Percentiles rank a stretch among this genome's conserved stretches.
Evolutionary conservation across 2,329 filamentous ascomycete species (phyloP).

Genomic region (Calonectria fujianensis): DNA sequence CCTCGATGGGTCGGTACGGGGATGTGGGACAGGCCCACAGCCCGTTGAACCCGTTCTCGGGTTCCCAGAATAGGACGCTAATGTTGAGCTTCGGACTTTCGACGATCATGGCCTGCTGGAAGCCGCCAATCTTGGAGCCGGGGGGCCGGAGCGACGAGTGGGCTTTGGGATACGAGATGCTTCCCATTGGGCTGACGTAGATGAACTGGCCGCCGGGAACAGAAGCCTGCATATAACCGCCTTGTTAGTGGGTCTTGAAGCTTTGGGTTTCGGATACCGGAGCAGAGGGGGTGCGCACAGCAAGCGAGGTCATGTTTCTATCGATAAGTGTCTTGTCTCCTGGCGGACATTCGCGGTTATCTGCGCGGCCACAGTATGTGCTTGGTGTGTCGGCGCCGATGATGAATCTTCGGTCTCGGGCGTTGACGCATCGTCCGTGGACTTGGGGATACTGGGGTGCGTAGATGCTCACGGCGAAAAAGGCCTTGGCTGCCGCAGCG

Average conservation of each 20-base stretch:
- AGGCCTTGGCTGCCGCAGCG: conserved; percentile 36
- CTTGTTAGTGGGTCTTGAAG: background rate
- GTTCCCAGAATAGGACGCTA: conserved; percentile 53
- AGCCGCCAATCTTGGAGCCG: conserved; percentile 70
- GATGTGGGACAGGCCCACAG: conserved; percentile 56
- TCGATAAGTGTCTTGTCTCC: conserved; percentile 55
- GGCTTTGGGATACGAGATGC: conserved; percentile 72
- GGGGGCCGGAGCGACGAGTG: conserved; percentile 72
- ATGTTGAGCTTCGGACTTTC: conserved; percentile 47
- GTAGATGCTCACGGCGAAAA: conserved; percentile 55
- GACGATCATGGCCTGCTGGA: conserved; percentile 59
- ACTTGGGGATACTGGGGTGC: conserved; percentile 48
- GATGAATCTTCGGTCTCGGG: conserved; percentile 52
- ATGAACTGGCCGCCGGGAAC: conserved; percentile 79
- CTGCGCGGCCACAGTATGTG: conserved; percentile 52
- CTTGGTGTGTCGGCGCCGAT: conserved; percentile 54
- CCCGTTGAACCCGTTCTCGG: conserved; percentile 44
- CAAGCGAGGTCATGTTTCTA: conserved; percentile 54
- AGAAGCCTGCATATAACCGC: conserved; percentile 60
- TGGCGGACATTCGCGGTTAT: conserved; percentile 51
- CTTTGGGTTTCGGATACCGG: background rate
- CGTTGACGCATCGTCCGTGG: conserved; percentile 55
- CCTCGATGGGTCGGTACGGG: conserved; percentile 36
- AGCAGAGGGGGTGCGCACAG: conserved; percentile 43
- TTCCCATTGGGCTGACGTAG: conserved; percentile 73